These are phyloP conservation scores for Phragmites australis DNA, from an alignment of 176 grass and related monocot genomes.

Conservation along the genomic window DNA sequence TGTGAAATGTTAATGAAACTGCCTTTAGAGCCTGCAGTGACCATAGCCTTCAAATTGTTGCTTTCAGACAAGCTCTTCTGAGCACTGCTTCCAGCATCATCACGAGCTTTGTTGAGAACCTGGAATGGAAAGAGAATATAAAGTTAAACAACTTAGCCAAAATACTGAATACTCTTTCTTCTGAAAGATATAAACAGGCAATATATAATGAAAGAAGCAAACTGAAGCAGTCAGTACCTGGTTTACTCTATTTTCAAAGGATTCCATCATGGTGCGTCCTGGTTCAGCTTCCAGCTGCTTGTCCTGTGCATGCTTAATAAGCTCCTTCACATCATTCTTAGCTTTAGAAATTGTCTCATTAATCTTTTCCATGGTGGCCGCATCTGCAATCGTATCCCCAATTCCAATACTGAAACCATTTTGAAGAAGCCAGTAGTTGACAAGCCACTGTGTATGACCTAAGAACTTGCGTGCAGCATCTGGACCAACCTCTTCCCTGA, in stretches of 20 bases:
- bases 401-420: constrained; percentile 97
- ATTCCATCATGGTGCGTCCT: constrained; percentile 94
- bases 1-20: constrained; percentile 99
- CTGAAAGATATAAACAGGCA: constrained; percentile 16
- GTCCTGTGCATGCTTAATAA: constrained; percentile 73
- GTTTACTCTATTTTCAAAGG: constrained; percentile 96
- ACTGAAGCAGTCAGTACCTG: constrained; percentile 53
- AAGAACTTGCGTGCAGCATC: constrained; percentile 98
- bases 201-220: neutral
- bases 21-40: constrained; percentile 92
- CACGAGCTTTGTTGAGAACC: constrained; percentile 98
- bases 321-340: constrained; percentile 91
- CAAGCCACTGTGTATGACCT: constrained; percentile 96
- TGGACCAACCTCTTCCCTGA: constrained; percentile 96
- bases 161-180: neutral
- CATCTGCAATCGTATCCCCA: constrained; percentile 98
- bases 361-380: constrained; percentile 85
- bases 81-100: constrained; percentile 96
- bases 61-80: constrained; percentile 98
- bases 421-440: constrained; percentile 98
- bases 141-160: constrained; percentile 10
- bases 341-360: constrained; percentile 82
- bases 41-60: constrained; percentile 99
- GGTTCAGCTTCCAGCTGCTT: constrained; percentile 89
- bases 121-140: constrained; percentile 35